Conservation (phyloP, 805 yeast genomes). For the Monosporozyma siamensis region DNA sequence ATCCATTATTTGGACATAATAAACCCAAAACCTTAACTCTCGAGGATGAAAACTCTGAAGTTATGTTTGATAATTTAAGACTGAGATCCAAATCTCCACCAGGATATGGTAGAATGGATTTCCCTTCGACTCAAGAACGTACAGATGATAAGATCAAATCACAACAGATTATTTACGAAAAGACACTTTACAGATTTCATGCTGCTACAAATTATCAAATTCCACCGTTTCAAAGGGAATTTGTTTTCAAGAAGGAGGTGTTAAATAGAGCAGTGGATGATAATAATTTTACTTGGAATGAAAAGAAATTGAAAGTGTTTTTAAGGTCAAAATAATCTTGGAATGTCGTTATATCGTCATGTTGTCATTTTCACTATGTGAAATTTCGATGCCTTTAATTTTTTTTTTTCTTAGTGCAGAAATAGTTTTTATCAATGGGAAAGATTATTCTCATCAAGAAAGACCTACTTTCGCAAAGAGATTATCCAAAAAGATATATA, state of each 20-base stretch:
- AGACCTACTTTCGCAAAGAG: too few relatives aligned
- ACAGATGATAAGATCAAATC: conserved; percentile 31
- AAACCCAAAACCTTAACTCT: conserved; percentile 8
- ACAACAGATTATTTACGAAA: conserved; percentile 28
- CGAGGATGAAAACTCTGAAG: conserved; percentile 12
- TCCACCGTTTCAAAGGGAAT: conserved; percentile 30
- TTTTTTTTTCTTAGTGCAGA: too few relatives aligned
- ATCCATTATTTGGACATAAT: not conserved
- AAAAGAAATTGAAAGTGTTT: conserved; percentile 16
- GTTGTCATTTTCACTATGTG: too few relatives aligned
- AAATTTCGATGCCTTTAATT: too few relatives aligned
- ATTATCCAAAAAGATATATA: too few relatives aligned
- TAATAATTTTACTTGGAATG: conserved; percentile 28
- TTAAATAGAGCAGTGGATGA: conserved; percentile 32
- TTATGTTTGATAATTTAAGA: conserved; percentile 25
- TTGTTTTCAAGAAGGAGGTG: conserved; percentile 36
- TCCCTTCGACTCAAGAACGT: conserved; percentile 48
- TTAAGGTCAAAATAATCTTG: conserved; percentile 6
- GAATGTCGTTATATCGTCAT: not conserved
- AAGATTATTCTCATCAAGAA: too few relatives aligned
- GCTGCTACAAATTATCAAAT: conserved; percentile 34
- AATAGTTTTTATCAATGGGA: too few relatives aligned
- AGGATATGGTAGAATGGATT: conserved; percentile 50
- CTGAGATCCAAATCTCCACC: conserved; percentile 42
- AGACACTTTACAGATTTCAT: conserved; percentile 37